phyloP scores from a whole-genome alignment of 768 basidiomycete species.

The Serendipita indica region DNA sequence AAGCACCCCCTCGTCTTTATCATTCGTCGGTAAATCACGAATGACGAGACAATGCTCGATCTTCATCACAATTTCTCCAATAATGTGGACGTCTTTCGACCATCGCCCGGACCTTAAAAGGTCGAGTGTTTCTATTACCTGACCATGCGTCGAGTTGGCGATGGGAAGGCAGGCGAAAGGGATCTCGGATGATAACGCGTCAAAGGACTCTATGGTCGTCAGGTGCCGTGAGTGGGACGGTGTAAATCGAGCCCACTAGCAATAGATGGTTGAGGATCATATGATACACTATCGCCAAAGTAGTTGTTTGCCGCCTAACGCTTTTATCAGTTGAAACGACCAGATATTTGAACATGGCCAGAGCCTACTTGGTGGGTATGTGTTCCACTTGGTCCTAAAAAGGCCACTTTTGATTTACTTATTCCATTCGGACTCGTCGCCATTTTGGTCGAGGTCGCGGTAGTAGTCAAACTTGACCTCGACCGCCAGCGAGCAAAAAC shows the following conservation, averaged over 20 bases:
- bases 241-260: slow-evolving; percentile 3
- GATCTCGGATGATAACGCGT: not conserved
- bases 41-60: slow-evolving; percentile 8
- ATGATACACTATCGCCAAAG: not conserved
- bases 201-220: not conserved
- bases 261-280: not conserved
- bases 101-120: not conserved
- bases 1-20: not conserved
- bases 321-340: not conserved
- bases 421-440: not conserved
- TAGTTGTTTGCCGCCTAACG: not conserved
- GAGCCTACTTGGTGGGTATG: not conserved
- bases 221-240: not conserved
- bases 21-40: not conserved
- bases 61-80: not conserved
- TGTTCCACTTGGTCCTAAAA: not conserved
- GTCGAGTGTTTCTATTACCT: slow-evolving; percentile 2
- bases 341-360: not conserved
- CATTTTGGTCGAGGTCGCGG: not conserved
- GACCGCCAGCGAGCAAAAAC: not conserved
- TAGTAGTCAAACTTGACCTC: not conserved
- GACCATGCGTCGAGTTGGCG: slow-evolving; percentile 3
- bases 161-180: not conserved
- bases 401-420: not conserved
- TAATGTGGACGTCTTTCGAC: not conserved